Evolutionary conservation across 1,139 yeast species (phyloP), one percentile per base, ranked within the genome.

Genomic region (Citeromyces siamensis): DNA sequence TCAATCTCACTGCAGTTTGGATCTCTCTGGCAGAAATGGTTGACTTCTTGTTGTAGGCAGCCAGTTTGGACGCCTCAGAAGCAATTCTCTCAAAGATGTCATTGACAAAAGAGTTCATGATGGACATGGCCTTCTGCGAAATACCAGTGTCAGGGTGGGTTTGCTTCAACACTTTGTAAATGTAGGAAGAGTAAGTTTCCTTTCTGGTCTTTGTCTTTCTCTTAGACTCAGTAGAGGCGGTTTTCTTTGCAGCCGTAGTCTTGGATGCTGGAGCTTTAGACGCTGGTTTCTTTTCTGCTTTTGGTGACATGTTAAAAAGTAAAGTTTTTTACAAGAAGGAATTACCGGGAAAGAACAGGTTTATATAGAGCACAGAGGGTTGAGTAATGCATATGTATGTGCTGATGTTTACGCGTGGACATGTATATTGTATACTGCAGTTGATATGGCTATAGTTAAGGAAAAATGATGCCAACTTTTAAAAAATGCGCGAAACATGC

Each of bases 121-220:
- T 90, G 44, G 96, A 86, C 96, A 90, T 90, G 52, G 98, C 96
- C 68, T 86, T 85, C 69, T 88, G 95, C 51, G 98, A 90, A 62
- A 90, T 90, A 86, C 98, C 98, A 47, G 98, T 90, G 66, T 90
- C 97, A 66, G 98, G 95, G 70, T 93, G 96, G 49, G 98, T 88
- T 75, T 90, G 95, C 72, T 88, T 85, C 66, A 88, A 79, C 53
- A 86, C 97, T 71, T 90, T 90, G 93, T 88, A 90, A 61, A 90
- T 90, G 71, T 90, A 90, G 47, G 97, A 86, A 49, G 96, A 86
- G 77, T 88, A 90, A 47, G 98, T 86, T 71, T 90, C 97, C 83
- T 86, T 88, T 80, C 98, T 85, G 56, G 93, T 71, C 82, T 88
- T 90, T 55, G 86, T 63, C 75, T 94, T 86, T 86, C 84, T 88